Evolutionary conservation across 225 moss, liverwort and hornwort species (phyloP), one percentile per base, ranked within the genome.

Genomic region (Polytrichum formosum): DNA sequence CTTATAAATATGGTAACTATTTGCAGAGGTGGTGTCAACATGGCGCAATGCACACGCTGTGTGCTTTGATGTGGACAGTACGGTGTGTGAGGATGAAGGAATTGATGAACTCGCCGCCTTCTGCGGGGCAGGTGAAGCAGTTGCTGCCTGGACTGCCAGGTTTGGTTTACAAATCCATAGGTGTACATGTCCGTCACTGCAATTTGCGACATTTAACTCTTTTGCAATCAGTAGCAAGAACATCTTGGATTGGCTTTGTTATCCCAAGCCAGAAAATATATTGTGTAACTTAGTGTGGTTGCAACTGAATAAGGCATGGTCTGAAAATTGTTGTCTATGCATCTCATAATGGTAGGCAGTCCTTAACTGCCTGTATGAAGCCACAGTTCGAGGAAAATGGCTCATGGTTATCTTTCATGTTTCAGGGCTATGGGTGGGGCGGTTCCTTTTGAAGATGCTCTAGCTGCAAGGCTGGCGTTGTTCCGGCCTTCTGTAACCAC

Each of bases 61-160:
- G 62, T 94, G 94, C 79, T 94, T 94, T 70, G 92, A 94, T 72
- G 92, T 94, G 29, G 94, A 94, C 72, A 94, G 90, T 63, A 94
- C 92, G 5, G 94, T 92, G 53, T 94, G 90, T 59, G 83, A 77
- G 79, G 94, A 94, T 61, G 94, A 94, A 90, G 94, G 92, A 20
- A 92, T 94, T 64, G 94, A 94, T 77, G 94, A 94, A 62, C 64
- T 94, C 25, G 94, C 92, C 66, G 92, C 87, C 54, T 94, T 87
- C 55, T 92, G 92, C 71, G 94, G 94, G 68, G 92, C 94, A 29
- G 94, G 90, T 60, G 92, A 94, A 61, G 90, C 87, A 59, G 92
- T 94, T 56, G 87, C 90, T 75, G 94, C 83, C 10, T 94, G 94
- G 94, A 94, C 94, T 33, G 81, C 90, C 55, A 92, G 91, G 93